Conservation (phyloP, 78 protist genomes). For the Bodo saltans region DNA sequence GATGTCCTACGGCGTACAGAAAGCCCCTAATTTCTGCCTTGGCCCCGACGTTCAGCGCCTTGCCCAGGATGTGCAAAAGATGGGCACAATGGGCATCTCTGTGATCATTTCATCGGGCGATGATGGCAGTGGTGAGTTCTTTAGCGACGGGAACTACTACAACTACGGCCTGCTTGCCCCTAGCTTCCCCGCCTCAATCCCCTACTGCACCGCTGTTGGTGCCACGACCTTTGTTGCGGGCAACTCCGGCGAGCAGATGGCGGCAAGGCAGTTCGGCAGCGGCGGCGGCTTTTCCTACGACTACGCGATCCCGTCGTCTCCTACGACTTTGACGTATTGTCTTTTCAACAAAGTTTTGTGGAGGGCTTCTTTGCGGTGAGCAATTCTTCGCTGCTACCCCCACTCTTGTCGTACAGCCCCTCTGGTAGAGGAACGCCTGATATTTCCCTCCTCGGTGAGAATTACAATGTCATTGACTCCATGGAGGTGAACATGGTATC, state of each 20-base stretch:
- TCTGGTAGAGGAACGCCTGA: constrained; percentile 21
- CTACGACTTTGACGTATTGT: no score
- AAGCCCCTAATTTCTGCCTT: neutral
- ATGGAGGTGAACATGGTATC: neutral
- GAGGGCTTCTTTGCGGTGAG: no score
- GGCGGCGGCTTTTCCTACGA: constrained; percentile 48
- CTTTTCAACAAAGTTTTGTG: no score
- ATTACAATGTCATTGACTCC: neutral
- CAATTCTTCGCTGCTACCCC: no score
- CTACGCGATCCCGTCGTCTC: no score
- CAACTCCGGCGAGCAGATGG: neutral
- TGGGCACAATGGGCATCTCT: constrained; percentile 14
- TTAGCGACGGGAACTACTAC: neutral
- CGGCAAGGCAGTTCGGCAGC: constrained; percentile 6
- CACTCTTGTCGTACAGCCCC: no score
- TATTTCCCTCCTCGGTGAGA: neutral
- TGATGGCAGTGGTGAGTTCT: constrained; percentile 7
- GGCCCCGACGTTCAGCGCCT: neutral
- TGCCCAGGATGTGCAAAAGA: constrained; percentile 16
- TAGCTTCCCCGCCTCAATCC: constrained; percentile 10
- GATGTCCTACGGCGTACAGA: neutral
- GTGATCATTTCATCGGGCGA: constrained; percentile 30
- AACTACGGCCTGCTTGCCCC: neutral
- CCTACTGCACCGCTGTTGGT: neutral
- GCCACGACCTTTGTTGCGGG: neutral